Conservation (phyloP, 345 rosid species). For the Syzygium aqueum region DNA sequence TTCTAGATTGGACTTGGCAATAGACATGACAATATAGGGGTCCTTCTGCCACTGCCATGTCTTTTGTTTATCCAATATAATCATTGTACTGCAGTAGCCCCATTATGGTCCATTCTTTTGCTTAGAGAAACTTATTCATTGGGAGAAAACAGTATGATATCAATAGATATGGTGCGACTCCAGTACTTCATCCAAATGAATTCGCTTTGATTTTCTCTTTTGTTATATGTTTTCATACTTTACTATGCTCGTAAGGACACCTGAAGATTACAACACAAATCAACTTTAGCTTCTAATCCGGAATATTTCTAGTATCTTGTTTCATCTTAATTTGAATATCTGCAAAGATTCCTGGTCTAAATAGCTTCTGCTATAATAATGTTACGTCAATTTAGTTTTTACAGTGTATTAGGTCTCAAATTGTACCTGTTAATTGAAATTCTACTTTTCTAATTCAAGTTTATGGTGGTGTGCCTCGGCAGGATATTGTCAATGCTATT, state of each 20-base stretch:
- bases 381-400: background rate
- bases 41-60: background rate
- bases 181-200: background rate
- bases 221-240: background rate
- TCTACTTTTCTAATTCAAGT: background rate
- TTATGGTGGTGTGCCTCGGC: constrained; percentile 2
- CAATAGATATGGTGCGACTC: background rate
- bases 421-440: background rate
- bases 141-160: background rate
- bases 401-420: background rate
- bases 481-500: constrained; percentile 92
- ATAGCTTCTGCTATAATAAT: background rate
- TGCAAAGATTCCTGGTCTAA: background rate
- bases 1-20: background rate
- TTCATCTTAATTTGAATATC: background rate
- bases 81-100: background rate
- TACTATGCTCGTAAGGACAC: background rate
- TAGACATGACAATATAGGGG: background rate
- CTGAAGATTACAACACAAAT: background rate
- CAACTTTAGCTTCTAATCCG: background rate
- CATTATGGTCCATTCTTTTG: background rate
- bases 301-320: background rate
- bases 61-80: background rate
- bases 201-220: background rate
- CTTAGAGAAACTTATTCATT: background rate